Base-by-base conservation (phyloP, 2,329 filamentous ascomycete species). In the Calonectria hongkongensis region DNA sequence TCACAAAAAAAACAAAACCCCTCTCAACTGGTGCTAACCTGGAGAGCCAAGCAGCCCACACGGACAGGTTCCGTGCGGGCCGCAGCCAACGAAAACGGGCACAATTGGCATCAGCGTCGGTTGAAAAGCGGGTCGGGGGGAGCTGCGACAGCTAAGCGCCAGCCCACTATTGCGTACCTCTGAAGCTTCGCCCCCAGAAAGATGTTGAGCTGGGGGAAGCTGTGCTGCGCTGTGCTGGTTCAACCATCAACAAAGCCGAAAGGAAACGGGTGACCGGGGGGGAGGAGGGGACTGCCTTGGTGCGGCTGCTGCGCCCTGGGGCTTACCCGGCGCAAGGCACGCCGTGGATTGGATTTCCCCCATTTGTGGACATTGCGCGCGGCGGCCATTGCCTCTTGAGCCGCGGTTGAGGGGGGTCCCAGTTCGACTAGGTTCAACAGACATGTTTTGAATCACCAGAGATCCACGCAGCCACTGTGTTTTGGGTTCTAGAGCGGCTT, bases 71-170 rank as follows among this genome's bases (percentile, higher is more conserved):
- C 76, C 72, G 76, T 73, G 64, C 71, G 47, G 69, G 64, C 51
- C 36, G 58, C 62, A 75, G 64, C 77, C 77, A 79, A 79, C 77
- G 77, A 79, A 74, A 72, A 74, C 62, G 72, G 63, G 30, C 51
- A 70, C 60, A 78, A 60, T 79, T 79, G 68, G 66, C 74, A 74
- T 79, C 74, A 78, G 74, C 71, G 68, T 74, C 65, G 36, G 60
- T 62, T 73, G 27, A 68, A 73, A 70, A 73, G 54, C 67, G 41
- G 63, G 33, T 27, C 66, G 27, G 50, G 56, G 27, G 50, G 56
- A 69, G 48, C 39, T 45, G 47, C 25, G 36, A 39, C n/a, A 54
- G 33, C 64, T 50, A 54, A 43, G 41, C 45, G 27, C 36, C 56
- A 58, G 30, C 21, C 47, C 45, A 66, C 64, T n/a, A n/a, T 27